Evolutionary conservation across 75 land plant species (phyloP), one percentile per base, ranked within the genome.

Genomic region (Sequoiadendron giganteum): DNA sequence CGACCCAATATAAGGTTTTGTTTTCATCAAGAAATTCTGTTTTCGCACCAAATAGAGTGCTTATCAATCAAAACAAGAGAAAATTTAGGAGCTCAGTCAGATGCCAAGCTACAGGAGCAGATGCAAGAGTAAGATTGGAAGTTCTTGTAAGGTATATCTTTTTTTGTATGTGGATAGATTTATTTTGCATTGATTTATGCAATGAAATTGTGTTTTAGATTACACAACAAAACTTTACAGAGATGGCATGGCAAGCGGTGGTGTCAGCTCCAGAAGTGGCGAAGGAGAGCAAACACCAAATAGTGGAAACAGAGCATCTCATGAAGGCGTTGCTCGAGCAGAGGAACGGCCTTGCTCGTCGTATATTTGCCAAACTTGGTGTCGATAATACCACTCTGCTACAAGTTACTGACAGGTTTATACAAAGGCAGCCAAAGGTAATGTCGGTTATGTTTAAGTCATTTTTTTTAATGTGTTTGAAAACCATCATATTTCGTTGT

Each of bases 161-260:
- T 28, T 42, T 47, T 28, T 28, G 47, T 28, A 7, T 6, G 21
- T n/a, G 47, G 10, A 47, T 82, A 28, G 32, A 45, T 45, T 45
- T 47, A 28, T 82, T 81, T 28, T 47, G 30, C n/a, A n/a, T 82
- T 47, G 1, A 2, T 82, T n/a, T 13, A 45, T 82, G 34, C n/a
- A 47, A 39, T 79, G n/a, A 2, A 25, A 40, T 76, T 84, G 49
- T 56, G 40, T 85, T 43, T 39, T 87, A 97, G 99, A 91, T 94
- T 85, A 94, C 89, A 54, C 97, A 93, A 78, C 90, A 92, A 39
- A 97, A 96, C 87, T 97, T 92, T 86, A 97, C 99, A 38, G 99
- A 96, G 89, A 97, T 96, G 99, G 99, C 99, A 25, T 97, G 99
- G 99, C 98, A 97, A 86, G 99, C 95, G 11, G 91, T 97, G 28